A percentile compares a stretch with the other conserved stretches of the same genome.
Evolutionary conservation across 371 early-diverging fungal species (phyloP).

Genomic region (Syncephalastrum monosporum): DNA sequence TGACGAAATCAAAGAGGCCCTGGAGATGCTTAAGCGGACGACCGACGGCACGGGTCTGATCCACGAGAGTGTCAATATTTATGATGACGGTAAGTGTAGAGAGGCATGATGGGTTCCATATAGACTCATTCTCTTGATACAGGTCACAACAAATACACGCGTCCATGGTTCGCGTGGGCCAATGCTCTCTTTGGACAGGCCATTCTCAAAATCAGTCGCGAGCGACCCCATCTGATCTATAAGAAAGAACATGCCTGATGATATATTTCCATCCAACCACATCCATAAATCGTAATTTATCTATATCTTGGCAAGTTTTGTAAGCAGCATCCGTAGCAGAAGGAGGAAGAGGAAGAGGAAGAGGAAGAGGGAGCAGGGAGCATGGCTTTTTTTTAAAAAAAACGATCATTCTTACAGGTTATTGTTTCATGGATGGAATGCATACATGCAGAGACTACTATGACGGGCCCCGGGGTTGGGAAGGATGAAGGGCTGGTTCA

Average conservation of each 20-base stretch:
- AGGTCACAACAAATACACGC: conserved; percentile 23
- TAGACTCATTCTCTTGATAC: background rate
- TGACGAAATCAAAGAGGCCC: conserved; percentile 29
- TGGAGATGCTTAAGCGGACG: conserved; percentile 28
- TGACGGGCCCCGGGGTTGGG: no score
- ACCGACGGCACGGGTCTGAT: conserved; percentile 37
- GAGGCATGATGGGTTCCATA: background rate
- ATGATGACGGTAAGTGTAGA: conserved; percentile 17
- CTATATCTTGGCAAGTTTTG: no score
- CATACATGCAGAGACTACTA: no score
- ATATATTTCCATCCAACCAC: background rate
- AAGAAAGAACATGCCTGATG: conserved; percentile 1
- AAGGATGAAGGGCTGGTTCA: no score
- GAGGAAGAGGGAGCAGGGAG: no score
- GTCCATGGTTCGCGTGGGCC: conserved; percentile 52
- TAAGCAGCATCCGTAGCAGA: no score
- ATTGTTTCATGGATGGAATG: no score
- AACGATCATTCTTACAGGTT: no score
- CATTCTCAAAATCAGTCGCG: conserved; percentile 30
- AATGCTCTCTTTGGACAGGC: conserved; percentile 48
- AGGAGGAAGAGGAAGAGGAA: no score
- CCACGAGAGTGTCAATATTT: conserved; percentile 41
- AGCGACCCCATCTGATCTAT: conserved; percentile 29
- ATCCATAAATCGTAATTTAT: no score
- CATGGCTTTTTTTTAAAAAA: no score